phyloP scores from a whole-genome alignment of 1,284 basidiomycete species.

The Ganoderma lingzhi region DNA sequence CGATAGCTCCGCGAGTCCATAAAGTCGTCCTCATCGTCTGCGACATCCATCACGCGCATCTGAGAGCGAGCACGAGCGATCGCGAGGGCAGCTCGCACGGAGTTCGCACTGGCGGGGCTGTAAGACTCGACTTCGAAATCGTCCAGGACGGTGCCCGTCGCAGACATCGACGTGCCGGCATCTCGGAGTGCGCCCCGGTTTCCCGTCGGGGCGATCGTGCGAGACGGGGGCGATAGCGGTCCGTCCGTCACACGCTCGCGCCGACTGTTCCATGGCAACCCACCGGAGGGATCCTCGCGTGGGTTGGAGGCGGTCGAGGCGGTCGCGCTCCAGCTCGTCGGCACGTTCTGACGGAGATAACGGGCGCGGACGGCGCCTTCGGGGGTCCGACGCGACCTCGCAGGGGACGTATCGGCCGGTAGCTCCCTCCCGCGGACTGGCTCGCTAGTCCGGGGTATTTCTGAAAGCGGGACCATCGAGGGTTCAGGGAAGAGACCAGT shows the following conservation, averaged over 20 bases:
- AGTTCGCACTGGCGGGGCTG: background rate
- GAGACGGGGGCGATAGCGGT: constrained; percentile 7
- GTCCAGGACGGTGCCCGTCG: background rate
- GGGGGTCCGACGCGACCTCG: constrained; percentile 7
- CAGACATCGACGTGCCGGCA: constrained; percentile 1
- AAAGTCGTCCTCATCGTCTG: constrained; percentile 15
- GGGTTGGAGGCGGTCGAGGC: background rate
- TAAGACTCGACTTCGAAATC: constrained; percentile 4
- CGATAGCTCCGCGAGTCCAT: constrained; percentile 46
- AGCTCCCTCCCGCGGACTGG: constrained; percentile 1
- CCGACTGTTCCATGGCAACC: background rate
- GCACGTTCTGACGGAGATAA: constrained; percentile 15
- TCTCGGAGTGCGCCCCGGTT: background rate
- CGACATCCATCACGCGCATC: constrained; percentile 5
- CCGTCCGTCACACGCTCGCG: constrained; percentile 4
- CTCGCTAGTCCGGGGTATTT: constrained; percentile 8
- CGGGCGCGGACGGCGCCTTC: constrained; percentile 13
- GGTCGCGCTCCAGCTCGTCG: constrained; percentile 6
- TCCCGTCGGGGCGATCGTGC: background rate
- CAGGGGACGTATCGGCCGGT: background rate
- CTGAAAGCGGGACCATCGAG: background rate
- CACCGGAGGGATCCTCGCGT: constrained; percentile 1
- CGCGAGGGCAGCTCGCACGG: constrained; percentile 18
- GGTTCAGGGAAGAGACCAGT: background rate
- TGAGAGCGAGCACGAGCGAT: constrained; percentile 13